A percentile compares a stretch with the other conserved stretches of the same genome.
Evolutionary conservation across 345 rosid species (phyloP).

Genomic region (Excoecaria cochinchinensis): DNA sequence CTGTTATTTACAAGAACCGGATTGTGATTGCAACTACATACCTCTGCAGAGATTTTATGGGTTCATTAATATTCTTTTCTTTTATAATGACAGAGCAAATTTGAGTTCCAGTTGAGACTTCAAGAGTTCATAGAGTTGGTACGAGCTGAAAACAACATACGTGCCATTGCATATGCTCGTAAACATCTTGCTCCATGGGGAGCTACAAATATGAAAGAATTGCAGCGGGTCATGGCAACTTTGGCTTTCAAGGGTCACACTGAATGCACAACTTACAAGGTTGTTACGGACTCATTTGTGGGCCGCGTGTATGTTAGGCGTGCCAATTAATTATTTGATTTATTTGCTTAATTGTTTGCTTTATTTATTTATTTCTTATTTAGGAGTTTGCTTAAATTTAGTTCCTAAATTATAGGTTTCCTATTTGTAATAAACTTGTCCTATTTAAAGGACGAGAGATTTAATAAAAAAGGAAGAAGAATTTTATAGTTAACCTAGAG

Average conservation of each 20-base stretch:
- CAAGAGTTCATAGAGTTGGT: slow-evolving; percentile 94
- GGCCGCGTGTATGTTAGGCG: too few relatives aligned
- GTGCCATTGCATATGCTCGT: slow-evolving; percentile 78
- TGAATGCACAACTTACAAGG: slow-evolving; percentile 78
- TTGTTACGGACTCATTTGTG: too few relatives aligned
- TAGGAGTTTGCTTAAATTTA: too few relatives aligned
- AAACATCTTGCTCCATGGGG: slow-evolving; percentile 90
- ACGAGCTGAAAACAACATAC: slow-evolving; percentile 62
- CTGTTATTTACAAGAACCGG: neutral
- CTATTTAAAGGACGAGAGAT: too few relatives aligned
- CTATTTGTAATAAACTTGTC: too few relatives aligned
- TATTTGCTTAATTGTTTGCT: too few relatives aligned
- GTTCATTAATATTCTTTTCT: neutral
- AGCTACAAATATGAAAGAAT: slow-evolving; percentile 77
- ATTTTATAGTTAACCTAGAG: too few relatives aligned
- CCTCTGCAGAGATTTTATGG: neutral
- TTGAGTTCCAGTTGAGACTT: slow-evolving; percentile 91
- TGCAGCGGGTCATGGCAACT: slow-evolving; percentile 75
- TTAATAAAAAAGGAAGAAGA: too few relatives aligned
- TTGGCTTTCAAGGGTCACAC: slow-evolving; percentile 85
- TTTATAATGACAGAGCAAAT: slow-evolving; percentile 69
- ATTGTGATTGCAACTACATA: neutral
- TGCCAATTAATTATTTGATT: too few relatives aligned
- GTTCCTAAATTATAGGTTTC: too few relatives aligned
- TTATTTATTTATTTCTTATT: too few relatives aligned